Evolutionary conservation across 1,139 yeast species (phyloP).

Genomic region (Candida tropicalis): DNA sequence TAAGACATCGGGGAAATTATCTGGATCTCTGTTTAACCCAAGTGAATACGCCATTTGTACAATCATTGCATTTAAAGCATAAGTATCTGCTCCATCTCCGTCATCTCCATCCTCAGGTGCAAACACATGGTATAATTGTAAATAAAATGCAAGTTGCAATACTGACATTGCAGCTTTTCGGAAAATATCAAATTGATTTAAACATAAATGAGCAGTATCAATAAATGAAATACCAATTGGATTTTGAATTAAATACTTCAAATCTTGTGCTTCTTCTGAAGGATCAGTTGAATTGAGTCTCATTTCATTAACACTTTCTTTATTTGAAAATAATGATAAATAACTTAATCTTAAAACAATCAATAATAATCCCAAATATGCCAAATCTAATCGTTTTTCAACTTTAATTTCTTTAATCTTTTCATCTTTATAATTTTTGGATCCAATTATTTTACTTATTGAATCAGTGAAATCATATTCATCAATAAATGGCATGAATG

Average conservation of each 20-base stretch:
- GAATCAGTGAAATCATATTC: conserved; percentile 27
- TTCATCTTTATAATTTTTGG: conserved; percentile 23
- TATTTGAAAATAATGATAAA: conserved; percentile 38
- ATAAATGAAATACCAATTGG: conserved; percentile 51
- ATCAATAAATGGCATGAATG: conserved; percentile 42
- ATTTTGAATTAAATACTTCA: conserved; percentile 44
- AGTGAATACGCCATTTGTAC: conserved; percentile 46
- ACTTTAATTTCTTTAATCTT: conserved; percentile 24
- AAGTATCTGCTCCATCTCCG: conserved; percentile 48
- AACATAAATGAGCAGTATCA: conserved; percentile 53
- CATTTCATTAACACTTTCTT: conserved; percentile 28
- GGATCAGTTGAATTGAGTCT: conserved; percentile 27
- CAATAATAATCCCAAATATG: conserved; percentile 33
- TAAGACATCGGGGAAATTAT: conserved; percentile 22
- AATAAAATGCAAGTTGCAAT: conserved; percentile 47
- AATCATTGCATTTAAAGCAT: conserved; percentile 38
- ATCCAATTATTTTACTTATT: conserved; percentile 30
- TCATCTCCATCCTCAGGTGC: conserved; percentile 59
- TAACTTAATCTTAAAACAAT: conserved; percentile 34
- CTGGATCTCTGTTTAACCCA: conserved; percentile 51
- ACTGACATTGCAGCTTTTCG: conserved; percentile 51
- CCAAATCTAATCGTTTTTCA: conserved; percentile 36
- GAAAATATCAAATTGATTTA: conserved; percentile 52
- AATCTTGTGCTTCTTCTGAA: conserved; percentile 29
- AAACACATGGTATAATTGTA: conserved; percentile 39